phyloP scores from a whole-genome alignment of 2,329 filamentous ascomycete genomes.

The Colletotrichum noveboracense region DNA sequence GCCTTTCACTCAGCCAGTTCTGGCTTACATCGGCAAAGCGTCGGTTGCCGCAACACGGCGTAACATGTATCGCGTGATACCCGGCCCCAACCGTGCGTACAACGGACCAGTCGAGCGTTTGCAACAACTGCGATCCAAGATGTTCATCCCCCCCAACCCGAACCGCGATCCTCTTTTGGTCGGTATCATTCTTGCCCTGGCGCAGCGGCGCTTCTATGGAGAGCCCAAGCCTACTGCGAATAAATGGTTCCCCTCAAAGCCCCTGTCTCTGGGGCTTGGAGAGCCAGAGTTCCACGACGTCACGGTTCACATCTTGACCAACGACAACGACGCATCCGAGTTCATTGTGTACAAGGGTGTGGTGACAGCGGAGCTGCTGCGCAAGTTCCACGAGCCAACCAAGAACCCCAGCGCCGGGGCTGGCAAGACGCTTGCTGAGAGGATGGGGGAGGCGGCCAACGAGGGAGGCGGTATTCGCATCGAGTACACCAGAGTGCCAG shows the following conservation, averaged over 20 bases:
- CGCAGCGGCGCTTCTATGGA: conserved; percentile 58
- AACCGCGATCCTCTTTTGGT: conserved; percentile 60
- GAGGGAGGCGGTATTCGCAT: conserved; percentile 48
- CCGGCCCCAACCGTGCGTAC: conserved; percentile 40
- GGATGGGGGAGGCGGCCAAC: conserved; percentile 25
- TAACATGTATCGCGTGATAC: conserved; percentile 51
- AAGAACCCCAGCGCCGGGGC: conserved; percentile 33
- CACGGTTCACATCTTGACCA: conserved; percentile 55
- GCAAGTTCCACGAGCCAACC: conserved; percentile 54
- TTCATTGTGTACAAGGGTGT: conserved; percentile 60
- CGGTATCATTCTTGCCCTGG: conserved; percentile 60
- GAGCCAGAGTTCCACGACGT: conserved; percentile 49
- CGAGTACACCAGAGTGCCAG: conserved; percentile 51
- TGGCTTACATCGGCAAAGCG: conserved; percentile 54
- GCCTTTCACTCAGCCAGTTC: conserved; percentile 29
- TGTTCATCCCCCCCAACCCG: conserved; percentile 49
- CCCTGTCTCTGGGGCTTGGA: neutral
- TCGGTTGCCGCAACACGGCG: conserved; percentile 51
- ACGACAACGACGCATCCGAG: conserved; percentile 51
- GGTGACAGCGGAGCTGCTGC: conserved; percentile 53
- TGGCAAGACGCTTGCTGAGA: neutral
- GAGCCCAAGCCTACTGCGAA: conserved; percentile 9
- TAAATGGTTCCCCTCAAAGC: conserved; percentile 9
- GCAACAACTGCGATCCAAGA: conserved; percentile 51
- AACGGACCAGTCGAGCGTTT: conserved; percentile 56